Conservation (phyloP, 768 basidiomycete genomes). For the Rhodotorula kratochvilovae region DNA sequence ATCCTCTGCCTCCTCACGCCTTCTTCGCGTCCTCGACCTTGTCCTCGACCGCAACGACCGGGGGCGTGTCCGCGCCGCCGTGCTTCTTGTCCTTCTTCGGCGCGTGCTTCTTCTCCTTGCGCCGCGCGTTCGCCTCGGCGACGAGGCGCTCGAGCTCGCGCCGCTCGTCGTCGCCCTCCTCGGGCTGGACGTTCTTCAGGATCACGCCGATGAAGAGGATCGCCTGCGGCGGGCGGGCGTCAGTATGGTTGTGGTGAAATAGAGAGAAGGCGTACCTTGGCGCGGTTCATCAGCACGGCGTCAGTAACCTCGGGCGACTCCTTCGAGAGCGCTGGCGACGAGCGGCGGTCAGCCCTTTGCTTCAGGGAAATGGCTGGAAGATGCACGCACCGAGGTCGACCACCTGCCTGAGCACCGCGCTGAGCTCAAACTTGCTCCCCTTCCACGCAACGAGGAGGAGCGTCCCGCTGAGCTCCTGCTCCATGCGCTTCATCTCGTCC, state of each 20-base stretch:
- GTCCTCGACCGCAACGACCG: neutral
- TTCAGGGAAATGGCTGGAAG: too few relatives aligned
- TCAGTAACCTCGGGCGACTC: slow-evolving; percentile 61
- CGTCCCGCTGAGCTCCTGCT: slow-evolving; percentile 90
- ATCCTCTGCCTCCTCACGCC: neutral
- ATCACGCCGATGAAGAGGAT: slow-evolving; percentile 83
- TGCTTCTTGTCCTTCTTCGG: slow-evolving; percentile 48
- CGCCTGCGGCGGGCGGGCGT: slow-evolving; percentile 54
- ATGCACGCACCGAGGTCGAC: slow-evolving; percentile 33
- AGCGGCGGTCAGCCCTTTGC: too few relatives aligned
- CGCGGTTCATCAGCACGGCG: slow-evolving; percentile 67
- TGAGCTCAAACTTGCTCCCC: slow-evolving; percentile 90
- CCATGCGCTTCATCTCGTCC: slow-evolving; percentile 76
- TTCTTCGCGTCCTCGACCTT: neutral
- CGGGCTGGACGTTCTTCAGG: slow-evolving; percentile 77
- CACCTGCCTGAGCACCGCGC: slow-evolving; percentile 76
- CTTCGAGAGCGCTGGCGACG: slow-evolving; percentile 62
- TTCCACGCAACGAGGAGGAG: slow-evolving; percentile 95
- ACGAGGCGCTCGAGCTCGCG: slow-evolving; percentile 84
- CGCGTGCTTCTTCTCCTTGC: slow-evolving; percentile 9
- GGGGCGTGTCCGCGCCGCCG: neutral
- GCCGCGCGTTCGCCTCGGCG: slow-evolving; percentile 26
- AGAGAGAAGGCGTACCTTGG: slow-evolving; percentile 58
- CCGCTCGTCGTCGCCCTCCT: slow-evolving; percentile 88
- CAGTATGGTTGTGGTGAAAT: neutral